Conservation (phyloP, 495 filamentous ascomycete species). For the Penicillium verhagenii region DNA sequence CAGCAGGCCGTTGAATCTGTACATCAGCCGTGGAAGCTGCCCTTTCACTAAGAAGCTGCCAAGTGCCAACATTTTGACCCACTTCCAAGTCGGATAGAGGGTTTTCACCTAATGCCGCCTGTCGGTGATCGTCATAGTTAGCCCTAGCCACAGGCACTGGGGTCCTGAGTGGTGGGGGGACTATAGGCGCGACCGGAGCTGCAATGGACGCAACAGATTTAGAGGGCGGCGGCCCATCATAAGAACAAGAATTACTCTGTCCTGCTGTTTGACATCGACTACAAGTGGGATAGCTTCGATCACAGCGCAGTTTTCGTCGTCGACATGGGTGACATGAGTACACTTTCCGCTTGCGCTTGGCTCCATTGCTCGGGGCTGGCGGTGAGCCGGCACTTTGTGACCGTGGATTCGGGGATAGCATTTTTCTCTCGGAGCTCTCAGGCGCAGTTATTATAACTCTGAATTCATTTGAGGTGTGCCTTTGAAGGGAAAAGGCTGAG, state of each 20-base stretch:
- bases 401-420: slow-evolving; percentile 3
- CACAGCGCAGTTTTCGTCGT: slow-evolving; percentile 5
- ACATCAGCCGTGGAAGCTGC: background rate
- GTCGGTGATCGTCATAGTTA: background rate
- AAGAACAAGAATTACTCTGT: background rate
- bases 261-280: background rate
- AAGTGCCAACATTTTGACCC: background rate
- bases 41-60: slow-evolving; percentile 1
- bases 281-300: background rate
- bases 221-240: slow-evolving; percentile 1
- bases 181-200: background rate
- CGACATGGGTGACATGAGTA: slow-evolving; percentile 4
- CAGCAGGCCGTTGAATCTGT: background rate
- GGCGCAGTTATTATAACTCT: background rate
- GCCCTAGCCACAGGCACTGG: background rate
- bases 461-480: background rate
- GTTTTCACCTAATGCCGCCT: background rate
- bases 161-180: background rate
- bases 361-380: background rate
- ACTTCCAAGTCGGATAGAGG: background rate
- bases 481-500: background rate
- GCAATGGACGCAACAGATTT: background rate
- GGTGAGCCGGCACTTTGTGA: background rate
- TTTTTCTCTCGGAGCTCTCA: background rate
- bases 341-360: background rate